phyloP scores from a whole-genome alignment of 192 early-diverging fungal genomes.

The Entomortierella chlamydospora region DNA sequence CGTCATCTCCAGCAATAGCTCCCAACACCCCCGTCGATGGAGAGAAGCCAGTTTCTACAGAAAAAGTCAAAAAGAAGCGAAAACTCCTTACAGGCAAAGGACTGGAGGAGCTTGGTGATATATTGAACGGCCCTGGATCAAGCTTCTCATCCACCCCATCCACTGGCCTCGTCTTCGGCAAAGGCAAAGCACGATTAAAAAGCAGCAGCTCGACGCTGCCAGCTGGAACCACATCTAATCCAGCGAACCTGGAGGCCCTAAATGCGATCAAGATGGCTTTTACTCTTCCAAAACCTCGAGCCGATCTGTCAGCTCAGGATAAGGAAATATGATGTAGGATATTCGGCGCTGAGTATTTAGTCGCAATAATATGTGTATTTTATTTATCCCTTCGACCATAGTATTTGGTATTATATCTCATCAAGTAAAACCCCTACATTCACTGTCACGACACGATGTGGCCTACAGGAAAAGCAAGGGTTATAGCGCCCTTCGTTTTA shows the following conservation, averaged over 20 bases:
- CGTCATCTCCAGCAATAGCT: not conserved
- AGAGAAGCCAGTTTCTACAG: not conserved
- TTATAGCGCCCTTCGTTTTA: no score
- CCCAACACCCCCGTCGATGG: not conserved
- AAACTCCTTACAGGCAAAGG: slow-evolving; percentile 44
- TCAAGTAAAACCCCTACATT: no score
- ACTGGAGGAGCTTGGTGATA: slow-evolving; percentile 39
- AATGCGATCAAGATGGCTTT: slow-evolving; percentile 50
- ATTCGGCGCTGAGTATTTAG: no score
- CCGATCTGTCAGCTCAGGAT: slow-evolving; percentile 3
- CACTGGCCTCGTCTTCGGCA: slow-evolving; percentile 2
- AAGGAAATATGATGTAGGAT: not conserved
- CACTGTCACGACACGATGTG: no score
- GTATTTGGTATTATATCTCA: no score
- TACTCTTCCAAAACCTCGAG: slow-evolving; percentile 28
- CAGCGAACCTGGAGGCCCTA: slow-evolving; percentile 27
- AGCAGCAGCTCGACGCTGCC: not conserved
- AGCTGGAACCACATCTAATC: slow-evolving; percentile 4
- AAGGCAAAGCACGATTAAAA: slow-evolving; percentile 1
- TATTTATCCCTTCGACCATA: not conserved
- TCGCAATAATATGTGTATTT: not conserved
- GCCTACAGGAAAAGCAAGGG: no score
- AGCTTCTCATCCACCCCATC: slow-evolving; percentile 18
- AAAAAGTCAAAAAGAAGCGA: slow-evolving; percentile 48
- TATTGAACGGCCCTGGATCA: slow-evolving; percentile 40